A percentile compares a stretch with the other conserved stretches of the same genome.
Evolutionary conservation across 1,284 basidiomycete species (phyloP).

Genomic region (Rugosomyces carneus): DNA sequence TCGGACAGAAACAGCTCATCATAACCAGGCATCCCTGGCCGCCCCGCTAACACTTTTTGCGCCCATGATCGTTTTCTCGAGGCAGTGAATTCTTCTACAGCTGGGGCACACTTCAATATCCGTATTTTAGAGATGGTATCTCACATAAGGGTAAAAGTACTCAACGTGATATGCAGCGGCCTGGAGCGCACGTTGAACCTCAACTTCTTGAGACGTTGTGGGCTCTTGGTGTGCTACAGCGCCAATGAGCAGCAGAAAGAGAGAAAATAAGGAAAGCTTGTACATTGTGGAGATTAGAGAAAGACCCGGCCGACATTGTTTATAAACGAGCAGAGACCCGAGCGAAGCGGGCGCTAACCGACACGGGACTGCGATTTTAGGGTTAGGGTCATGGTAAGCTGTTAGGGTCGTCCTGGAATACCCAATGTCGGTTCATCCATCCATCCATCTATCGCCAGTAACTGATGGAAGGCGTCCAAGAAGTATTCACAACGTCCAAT

Average conservation of each 20-base stretch:
- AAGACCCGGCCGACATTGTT: background rate
- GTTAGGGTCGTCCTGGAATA: too few species aligned
- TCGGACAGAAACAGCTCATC: constrained; percentile 38
- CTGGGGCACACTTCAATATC: constrained; percentile 38
- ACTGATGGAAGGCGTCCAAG: constrained; percentile 13
- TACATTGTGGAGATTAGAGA: constrained; percentile 6
- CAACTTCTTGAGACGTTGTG: constrained; percentile 36
- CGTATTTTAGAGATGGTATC: too few species aligned
- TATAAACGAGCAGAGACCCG: constrained; percentile 7
- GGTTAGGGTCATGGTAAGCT: constrained; percentile 13
- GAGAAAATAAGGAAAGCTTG: constrained; percentile 1
- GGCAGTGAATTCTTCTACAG: constrained; percentile 42
- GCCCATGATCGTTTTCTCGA: constrained; percentile 39
- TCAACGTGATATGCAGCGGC: constrained; percentile 44
- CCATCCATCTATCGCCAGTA: too few species aligned
- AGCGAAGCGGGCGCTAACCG: constrained; percentile 13
- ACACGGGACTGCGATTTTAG: constrained; percentile 9
- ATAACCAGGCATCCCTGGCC: constrained; percentile 34
- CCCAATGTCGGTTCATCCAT: too few species aligned
- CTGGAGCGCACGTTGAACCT: constrained; percentile 38
- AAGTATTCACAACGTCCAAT: constrained; percentile 9
- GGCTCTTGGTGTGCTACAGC: constrained; percentile 35
- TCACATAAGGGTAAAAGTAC: too few species aligned
- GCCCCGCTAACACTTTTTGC: constrained; percentile 36
- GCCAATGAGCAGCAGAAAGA: constrained; percentile 11